Base-by-base conservation (phyloP, 805 yeast genomes). In the Ogataea haglerorum region DNA sequence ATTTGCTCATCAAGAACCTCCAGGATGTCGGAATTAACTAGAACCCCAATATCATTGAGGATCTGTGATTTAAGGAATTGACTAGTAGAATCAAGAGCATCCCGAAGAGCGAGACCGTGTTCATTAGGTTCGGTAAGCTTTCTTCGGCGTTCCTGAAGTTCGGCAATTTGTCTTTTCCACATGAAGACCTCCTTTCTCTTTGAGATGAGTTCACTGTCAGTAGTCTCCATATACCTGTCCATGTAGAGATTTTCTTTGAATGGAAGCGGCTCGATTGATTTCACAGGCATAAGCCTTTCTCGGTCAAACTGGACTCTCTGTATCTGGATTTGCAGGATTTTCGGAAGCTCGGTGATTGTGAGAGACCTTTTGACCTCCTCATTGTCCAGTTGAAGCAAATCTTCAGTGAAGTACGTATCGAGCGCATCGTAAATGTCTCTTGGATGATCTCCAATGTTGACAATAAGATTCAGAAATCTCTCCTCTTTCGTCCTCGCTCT, bases 281-380 rank as follows among this genome's bases (percentile, higher is more conserved):
- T 93, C 55, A 86, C 86, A 0, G 95, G 87, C 62, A 82, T 74
- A 36, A 81, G 72, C 10, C 75, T 64, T 40, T 71, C 82, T 32
- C 89, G 72, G 57, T 93, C 96, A 60, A 82, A 93, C 58, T 87
- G 86, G 1, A 93, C 98, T 57, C 99, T 73, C 63, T 90, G 98
- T 6, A 93, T 85, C 58, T 93, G 99, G 35, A 93, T 77, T 59
- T 93, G 99, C 35, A 93, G 62, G 36, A 93, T 76, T 5, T 81
- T 80, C 0, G 99, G 99, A 15, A 88, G 64, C 41, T 78, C 72
- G 8, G 77, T 71, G 4, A 91, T 75, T 0, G 90, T 77, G 34
- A 90, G 74, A 0, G 85, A 75, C 57, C 95, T 77, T 50, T 80
- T 78, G 5, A 85, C 91, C 18, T 73, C 70, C 2, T 89, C 95